Conservation (phyloP, 139 green algal genomes). For the Gonium pectorale region DNA sequence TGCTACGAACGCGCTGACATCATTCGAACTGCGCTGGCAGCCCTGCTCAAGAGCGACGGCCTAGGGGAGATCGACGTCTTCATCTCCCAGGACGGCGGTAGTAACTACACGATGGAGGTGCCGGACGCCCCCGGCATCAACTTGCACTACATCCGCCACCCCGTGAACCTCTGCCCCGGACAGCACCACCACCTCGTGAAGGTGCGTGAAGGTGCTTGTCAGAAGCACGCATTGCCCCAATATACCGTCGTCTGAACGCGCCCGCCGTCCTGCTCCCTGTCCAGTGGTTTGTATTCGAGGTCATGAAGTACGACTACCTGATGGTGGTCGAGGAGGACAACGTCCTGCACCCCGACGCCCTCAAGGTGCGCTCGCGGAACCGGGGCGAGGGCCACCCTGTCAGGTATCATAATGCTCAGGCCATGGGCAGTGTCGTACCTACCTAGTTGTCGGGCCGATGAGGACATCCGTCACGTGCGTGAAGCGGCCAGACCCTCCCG, state of each 20-base stretch:
- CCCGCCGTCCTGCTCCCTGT: too few species aligned
- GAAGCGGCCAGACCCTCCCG: too few species aligned
- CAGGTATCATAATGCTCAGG: too few species aligned
- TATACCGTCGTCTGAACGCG: too few species aligned
- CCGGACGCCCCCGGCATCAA: neutral
- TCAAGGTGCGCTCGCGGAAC: neutral
- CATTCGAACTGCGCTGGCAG: neutral
- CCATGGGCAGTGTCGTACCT: too few species aligned
- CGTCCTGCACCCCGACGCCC: neutral
- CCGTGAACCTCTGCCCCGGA: neutral
- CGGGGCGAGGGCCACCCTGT: too few species aligned
- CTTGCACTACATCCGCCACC: neutral
- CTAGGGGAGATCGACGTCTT: constrained; percentile 3
- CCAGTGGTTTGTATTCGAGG: constrained; percentile 2
- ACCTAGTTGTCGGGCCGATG: too few species aligned
- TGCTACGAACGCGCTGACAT: neutral
- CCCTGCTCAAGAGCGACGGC: neutral
- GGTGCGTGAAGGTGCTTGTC: too few species aligned
- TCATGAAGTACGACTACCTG: constrained; percentile 1
- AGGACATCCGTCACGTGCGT: too few species aligned
- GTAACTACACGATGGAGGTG: neutral
- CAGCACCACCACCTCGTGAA: too few species aligned
- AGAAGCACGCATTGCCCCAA: too few species aligned
- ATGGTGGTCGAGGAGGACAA: constrained; percentile 27
- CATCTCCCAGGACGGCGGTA: constrained; percentile 8